A percentile compares a stretch with the other conserved stretches of the same genome.
phyloP scores from a whole-genome alignment of 1,284 basidiomycete genomes.

The Chalciporus sp. region DNA sequence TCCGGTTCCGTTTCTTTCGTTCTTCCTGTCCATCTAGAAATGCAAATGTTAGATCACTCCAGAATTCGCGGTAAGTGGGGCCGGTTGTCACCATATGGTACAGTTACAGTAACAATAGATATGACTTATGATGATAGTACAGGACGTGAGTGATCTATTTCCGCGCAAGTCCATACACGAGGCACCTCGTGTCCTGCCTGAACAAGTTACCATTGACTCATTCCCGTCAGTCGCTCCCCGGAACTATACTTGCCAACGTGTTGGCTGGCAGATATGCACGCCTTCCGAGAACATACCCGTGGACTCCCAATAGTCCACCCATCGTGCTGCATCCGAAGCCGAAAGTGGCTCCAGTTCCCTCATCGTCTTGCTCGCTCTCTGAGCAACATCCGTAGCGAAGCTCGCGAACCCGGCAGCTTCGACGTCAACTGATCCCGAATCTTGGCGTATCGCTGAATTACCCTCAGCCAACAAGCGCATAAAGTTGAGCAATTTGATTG shows the following conservation, averaged over 20 bases:
- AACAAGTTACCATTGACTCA: slow-evolving; percentile 1
- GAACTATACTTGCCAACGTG: not conserved
- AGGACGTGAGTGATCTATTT: not conserved
- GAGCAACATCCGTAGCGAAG: slow-evolving; percentile 12
- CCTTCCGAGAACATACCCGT: slow-evolving; percentile 14
- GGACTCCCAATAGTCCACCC: slow-evolving; percentile 25
- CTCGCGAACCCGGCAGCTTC: slow-evolving; percentile 10
- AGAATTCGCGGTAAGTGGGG: not conserved
- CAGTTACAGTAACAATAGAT: not conserved
- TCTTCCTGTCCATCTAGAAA: not conserved
- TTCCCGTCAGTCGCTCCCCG: not conserved
- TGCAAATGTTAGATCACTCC: not conserved
- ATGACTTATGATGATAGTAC: not conserved
- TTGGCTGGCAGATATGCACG: not conserved
- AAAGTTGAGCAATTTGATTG: slow-evolving; percentile 20
- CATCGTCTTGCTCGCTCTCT: slow-evolving; percentile 21
- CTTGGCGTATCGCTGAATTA: slow-evolving; percentile 4
- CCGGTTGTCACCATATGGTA: not conserved
- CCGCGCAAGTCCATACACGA: slow-evolving; percentile 3
- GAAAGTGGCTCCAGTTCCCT: slow-evolving; percentile 12
- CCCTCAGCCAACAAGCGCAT: slow-evolving; percentile 9
- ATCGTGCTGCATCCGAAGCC: slow-evolving; percentile 14
- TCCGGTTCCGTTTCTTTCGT: not conserved
- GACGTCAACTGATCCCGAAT: not conserved
- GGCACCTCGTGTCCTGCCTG: slow-evolving; percentile 15